A percentile compares a stretch with the other conserved stretches of the same genome.
phyloP scores from a whole-genome alignment of 108 stramenopile species.

The Discostella stelligeroides region DNA sequence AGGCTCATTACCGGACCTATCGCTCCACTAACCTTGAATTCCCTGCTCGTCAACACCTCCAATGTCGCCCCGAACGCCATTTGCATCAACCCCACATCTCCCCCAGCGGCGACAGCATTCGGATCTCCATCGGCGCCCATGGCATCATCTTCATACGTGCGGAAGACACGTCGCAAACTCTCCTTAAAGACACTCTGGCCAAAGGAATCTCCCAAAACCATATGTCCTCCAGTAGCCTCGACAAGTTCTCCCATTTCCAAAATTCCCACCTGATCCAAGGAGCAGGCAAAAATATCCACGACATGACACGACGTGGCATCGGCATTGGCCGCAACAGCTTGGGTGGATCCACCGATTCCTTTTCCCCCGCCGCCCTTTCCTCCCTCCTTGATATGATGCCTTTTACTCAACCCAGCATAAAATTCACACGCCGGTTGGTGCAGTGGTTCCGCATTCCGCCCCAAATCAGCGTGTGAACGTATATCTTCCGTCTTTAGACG shows the following conservation, averaged over 20 bases:
- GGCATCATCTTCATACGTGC: constrained; percentile 77
- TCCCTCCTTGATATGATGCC: too few relatives aligned
- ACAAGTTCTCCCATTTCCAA: constrained; percentile 95
- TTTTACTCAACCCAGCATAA: constrained; percentile 84
- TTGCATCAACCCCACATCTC: constrained; percentile 90
- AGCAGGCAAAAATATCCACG: constrained; percentile 99
- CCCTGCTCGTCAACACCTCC: constrained; percentile 90
- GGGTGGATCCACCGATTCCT: constrained; percentile 32
- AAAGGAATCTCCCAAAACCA: constrained; percentile 97
- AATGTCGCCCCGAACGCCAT: constrained; percentile 95
- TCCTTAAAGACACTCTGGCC: constrained; percentile 98
- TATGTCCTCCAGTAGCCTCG: constrained; percentile 96
- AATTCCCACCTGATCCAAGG: constrained; percentile 97
- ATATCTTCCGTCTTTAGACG: constrained; percentile 91
- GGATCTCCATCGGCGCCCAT: too few relatives aligned
- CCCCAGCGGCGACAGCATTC: constrained; percentile 44
- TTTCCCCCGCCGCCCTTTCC: constrained; percentile 40
- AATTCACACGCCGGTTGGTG: constrained; percentile 93
- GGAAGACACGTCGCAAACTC: constrained; percentile 94
- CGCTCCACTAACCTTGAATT: constrained; percentile 93
- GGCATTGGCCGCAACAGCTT: constrained; percentile 48
- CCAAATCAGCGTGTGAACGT: constrained; percentile 89
- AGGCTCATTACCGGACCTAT: constrained; percentile 90
- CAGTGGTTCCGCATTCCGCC: constrained; percentile 89
- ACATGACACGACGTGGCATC: constrained; percentile 76